Base-by-base conservation (phyloP, 805 yeast species). In the Ogataea nonfermentans region DNA sequence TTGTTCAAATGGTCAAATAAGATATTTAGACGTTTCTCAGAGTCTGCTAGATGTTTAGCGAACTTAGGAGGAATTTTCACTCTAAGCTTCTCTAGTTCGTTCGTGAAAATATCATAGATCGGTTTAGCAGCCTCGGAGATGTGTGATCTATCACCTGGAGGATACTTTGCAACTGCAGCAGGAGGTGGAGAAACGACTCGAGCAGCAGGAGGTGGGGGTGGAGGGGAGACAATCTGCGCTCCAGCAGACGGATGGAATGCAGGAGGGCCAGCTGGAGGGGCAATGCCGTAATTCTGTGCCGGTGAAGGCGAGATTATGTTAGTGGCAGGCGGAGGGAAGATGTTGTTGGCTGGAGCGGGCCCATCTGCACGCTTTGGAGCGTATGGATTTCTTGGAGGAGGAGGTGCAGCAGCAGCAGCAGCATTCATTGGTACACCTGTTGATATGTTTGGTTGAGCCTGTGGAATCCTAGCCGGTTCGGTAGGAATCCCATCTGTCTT, bases 1-100 rank as follows among this genome's bases (percentile, higher is more conserved):
- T 80, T 84, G 58, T 84, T 83, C 65, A 93, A 74, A 52, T 81
- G 88, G 51, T 81, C 89, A 59, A 74, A 88, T 47, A 93, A 68
- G 37, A 87, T 74, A 47, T 78, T 74, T 41, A 93, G 65, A 61
- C 98, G 78, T 67, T 84, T 83, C 51, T 81, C 91, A 57, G 95
- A 79, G 60, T 91, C 98, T 32, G 65, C 68, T 37, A 84, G 74
- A 55, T 88, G 96, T 46, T 78, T 82, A 19, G 73, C 61, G 55
- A 76, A 87, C 57, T 78, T 79, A 35, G 78, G 84, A 17, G 96
- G 95, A 29, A 88, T 75, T 31, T 71, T 68, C 12, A 95, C 91
- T 51, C 80, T 75, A 12, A 87, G 79, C 22, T 77, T 70, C 19
- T 68, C 74, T 51, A 87, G 61, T 49, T 78, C 79, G 4, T 63